Conservation (phyloP, 306 rosid genomes). For the Ochetophila trinervis region DNA sequence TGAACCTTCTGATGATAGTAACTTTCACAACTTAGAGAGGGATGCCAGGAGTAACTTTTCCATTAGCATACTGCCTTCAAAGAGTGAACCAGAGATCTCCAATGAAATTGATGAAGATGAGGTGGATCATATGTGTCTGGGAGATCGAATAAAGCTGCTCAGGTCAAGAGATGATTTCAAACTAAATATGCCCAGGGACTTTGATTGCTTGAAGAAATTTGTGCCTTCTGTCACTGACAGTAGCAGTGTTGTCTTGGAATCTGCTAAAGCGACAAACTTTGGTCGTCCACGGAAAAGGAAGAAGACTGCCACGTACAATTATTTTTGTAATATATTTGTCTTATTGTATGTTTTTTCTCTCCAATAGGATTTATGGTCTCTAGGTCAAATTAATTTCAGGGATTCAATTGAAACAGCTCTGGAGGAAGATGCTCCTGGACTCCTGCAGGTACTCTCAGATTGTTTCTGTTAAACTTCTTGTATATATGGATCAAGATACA, state of each 20-base stretch:
- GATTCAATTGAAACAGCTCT: slow-evolving; percentile 76
- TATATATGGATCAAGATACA: slow-evolving; percentile 29
- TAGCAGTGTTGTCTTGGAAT: slow-evolving; percentile 32
- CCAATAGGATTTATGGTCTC: slow-evolving; percentile 8
- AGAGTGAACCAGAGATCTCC: slow-evolving; percentile 44
- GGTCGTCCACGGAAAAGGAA: slow-evolving; percentile 53
- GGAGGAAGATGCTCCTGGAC: slow-evolving; percentile 98
- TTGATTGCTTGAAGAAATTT: slow-evolving; percentile 30
- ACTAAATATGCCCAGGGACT: slow-evolving; percentile 22
- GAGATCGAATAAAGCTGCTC: slow-evolving; percentile 53
- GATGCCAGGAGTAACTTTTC: slow-evolving; percentile 34
- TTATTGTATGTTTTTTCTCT: background rate
- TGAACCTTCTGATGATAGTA: slow-evolving; percentile 50
- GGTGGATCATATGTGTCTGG: slow-evolving; percentile 52
- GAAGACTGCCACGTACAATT: slow-evolving; percentile 74
- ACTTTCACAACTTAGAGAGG: slow-evolving; percentile 26
- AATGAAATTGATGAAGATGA: slow-evolving; percentile 37
- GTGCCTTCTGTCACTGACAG: slow-evolving; percentile 31
- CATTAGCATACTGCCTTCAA: slow-evolving; percentile 27
- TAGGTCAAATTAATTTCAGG: slow-evolving; percentile 43
- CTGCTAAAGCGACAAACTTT: slow-evolving; percentile 35
- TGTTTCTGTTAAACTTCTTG: slow-evolving; percentile 24
- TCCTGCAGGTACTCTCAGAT: slow-evolving; percentile 61
- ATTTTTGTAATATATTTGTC: background rate
- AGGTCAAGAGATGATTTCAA: slow-evolving; percentile 32